Evolutionary conservation across 192 early-diverging fungal species (phyloP), one percentile per base, ranked within the genome.

Genomic region (Coemansia sp.): DNA sequence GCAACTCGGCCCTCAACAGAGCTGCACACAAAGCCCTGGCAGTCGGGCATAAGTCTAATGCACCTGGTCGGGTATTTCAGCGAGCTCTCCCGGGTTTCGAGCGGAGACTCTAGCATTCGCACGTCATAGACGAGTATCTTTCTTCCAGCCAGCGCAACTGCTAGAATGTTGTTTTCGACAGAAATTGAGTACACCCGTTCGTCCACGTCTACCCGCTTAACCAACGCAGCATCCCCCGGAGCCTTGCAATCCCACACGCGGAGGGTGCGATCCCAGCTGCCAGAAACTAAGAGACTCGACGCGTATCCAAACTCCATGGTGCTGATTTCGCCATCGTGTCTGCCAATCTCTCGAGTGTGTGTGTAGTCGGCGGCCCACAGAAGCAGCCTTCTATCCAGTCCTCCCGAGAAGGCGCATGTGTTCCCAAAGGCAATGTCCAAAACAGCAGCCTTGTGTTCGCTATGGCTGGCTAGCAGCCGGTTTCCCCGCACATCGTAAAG

Each of bases 1-100:
- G 93, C 90, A 19, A 97, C 88, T 14, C 97, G 87, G 5, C 97
- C 97, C 78, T 99, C 97, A 58, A 96, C 95, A 8, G 94, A 97
- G 64, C 87, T 85, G 52, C 86, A 87, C 3, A 90, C 95, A 87
- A 93, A 97, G 15, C 96, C 96, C 73, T 87, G 72, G 43, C 92
- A 88, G 66, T 88, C 87, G n/a, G 94, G 92, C 91, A 95, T 93
- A 41, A 92, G 89, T 35, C 83, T 67, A 0, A 99, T 86, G 46
- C 85, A 86, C 50, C 94, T 72, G 0, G 95, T 95, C 87, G 96
- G 95, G 67, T 88, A 94, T 65, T 96, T 96, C 34, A 97, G 75
- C 8, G 91, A 87, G 61, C 87, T 89, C 45, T 94, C 93, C 33
- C 92, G 72, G 20, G 73, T 69, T 61, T 94, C 87, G 11, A 90